These are phyloP conservation scores for Candida suzukii DNA, from an alignment of 805 yeast species.

Conservation along the genomic window DNA sequence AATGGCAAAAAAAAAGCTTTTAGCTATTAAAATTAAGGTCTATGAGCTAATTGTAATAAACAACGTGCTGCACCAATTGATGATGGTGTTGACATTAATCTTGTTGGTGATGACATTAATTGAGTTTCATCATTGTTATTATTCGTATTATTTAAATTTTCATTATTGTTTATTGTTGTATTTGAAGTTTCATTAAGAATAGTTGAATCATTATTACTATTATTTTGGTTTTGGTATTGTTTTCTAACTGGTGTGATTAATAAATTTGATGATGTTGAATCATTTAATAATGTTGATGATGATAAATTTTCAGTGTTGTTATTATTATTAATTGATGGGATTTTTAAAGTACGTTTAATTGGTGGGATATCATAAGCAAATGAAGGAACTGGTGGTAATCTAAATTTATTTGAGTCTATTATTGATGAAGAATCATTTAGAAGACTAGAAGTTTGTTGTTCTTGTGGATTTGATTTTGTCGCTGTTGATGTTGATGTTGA, in stretches of 20 bases:
- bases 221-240: too few relatives aligned
- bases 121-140: constrained; percentile 15
- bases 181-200: neutral
- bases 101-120: constrained; percentile 31
- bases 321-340: neutral
- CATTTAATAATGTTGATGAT: neutral
- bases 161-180: neutral
- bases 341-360: constrained; percentile 2
- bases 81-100: constrained; percentile 35
- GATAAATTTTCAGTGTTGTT: neutral
- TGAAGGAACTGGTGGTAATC: constrained; percentile 24
- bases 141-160: neutral
- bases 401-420: constrained; percentile 9
- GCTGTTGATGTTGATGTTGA: too few relatives aligned
- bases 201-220: neutral
- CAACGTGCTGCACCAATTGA: constrained; percentile 43
- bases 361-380: constrained; percentile 7
- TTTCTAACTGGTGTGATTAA: constrained; percentile 3
- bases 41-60: constrained; percentile 32
- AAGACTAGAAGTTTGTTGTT: neutral
- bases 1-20: too few relatives aligned
- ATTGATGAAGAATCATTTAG: neutral
- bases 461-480: too few relatives aligned
- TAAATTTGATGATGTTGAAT: neutral
- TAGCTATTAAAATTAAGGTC: neutral